These are phyloP conservation scores for Phytophthora melonis DNA, from an alignment of 352 stramenopile species.

Conservation along the genomic window DNA sequence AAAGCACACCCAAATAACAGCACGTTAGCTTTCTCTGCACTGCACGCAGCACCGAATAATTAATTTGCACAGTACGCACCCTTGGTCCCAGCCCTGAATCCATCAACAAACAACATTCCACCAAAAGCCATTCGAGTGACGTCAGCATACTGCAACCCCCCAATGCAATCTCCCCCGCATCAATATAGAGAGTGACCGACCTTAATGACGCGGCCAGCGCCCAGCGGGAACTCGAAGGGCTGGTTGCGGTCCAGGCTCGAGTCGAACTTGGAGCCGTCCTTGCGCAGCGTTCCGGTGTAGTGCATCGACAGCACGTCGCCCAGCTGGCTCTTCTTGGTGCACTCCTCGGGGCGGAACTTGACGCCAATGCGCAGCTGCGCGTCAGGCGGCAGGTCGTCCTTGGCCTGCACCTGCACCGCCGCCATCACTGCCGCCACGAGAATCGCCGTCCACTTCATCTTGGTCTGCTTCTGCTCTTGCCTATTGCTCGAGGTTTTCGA, in stretches of 20 bases:
- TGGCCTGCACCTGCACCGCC: slow-evolving; percentile 58
- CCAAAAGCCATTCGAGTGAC: slow-evolving; percentile 5
- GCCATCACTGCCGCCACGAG: slow-evolving; percentile 47
- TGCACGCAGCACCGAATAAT: slow-evolving; percentile 4
- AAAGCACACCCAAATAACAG: slow-evolving; percentile 12
- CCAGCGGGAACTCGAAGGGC: slow-evolving; percentile 96
- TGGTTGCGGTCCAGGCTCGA: slow-evolving; percentile 94
- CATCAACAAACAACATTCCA: slow-evolving; percentile 11
- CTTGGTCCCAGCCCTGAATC: slow-evolving; percentile 82
- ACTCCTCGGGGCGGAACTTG: slow-evolving; percentile 79
- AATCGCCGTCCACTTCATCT: slow-evolving; percentile 72
- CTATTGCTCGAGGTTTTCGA: slow-evolving; percentile 19
- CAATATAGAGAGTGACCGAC: slow-evolving; percentile 33
- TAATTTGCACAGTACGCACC: slow-evolving; percentile 45
- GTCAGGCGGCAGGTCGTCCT: slow-evolving; percentile 76
- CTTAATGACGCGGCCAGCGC: slow-evolving; percentile 95
- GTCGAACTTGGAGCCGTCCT: slow-evolving; percentile 98
- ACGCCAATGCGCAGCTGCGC: slow-evolving; percentile 81
- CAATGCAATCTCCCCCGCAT: background rate
- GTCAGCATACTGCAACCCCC: background rate
- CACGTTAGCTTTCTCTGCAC: slow-evolving; percentile 18
- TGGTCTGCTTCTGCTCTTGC: background rate
- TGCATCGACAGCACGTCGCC: slow-evolving; percentile 95
- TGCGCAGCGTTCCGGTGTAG: slow-evolving; percentile 96
- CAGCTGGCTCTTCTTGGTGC: slow-evolving; percentile 72